Base-by-base conservation (phyloP, 2,329 filamentous ascomycete genomes). In the Orbilia oligospora region DNA sequence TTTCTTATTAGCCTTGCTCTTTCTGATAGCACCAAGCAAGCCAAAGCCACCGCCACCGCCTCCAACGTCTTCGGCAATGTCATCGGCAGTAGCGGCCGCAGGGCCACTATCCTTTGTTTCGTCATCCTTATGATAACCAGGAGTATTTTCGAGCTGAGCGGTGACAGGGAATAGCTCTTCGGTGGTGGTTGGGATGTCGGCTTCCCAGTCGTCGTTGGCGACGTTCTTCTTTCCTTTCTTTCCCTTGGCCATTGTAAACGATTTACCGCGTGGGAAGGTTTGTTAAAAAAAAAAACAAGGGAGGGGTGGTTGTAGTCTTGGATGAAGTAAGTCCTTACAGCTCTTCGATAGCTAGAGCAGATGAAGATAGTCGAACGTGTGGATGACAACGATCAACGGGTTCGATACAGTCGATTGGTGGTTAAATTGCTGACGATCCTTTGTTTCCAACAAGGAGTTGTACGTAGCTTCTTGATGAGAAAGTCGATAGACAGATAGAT, bases 1-100 rank as follows among this genome's bases (percentile, higher is more conserved):
- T 87, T 94, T 96, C 85, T 92, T 92, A 88, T 93, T 97, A 84
- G 89, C 90, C 84, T 91, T 91, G 85, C 92, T 93, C 86, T 94
- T 95, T 83, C 91, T 90, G 85, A 95, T 87, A 82, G 92, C 91
- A 81, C 91, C 92, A 88, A 96, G 91, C 65, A 96, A 87, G 79
- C 92, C 92, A 81, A 91, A 90, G 55, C 87, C 88, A 20, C 83
- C 88, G 22, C 83, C 88, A 24, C 85, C 86, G 82, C 88, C 88
- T 22, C 83, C 88, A 24, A 85, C 85, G 82, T 88, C 87, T 76
- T 88, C 87, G 80, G 91, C 88, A 83, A 87, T 84, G 64, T 86
- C 85, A 41, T 86, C 86, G 44, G 88, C 85, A 58, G 86, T 85
- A 78, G 89, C 86, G 65, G 88, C 87, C 69, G 88, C 86, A 6